Evolutionary conservation across 345 rosid genomes (phyloP).

Genomic region (Abelmoschus esculentus): DNA sequence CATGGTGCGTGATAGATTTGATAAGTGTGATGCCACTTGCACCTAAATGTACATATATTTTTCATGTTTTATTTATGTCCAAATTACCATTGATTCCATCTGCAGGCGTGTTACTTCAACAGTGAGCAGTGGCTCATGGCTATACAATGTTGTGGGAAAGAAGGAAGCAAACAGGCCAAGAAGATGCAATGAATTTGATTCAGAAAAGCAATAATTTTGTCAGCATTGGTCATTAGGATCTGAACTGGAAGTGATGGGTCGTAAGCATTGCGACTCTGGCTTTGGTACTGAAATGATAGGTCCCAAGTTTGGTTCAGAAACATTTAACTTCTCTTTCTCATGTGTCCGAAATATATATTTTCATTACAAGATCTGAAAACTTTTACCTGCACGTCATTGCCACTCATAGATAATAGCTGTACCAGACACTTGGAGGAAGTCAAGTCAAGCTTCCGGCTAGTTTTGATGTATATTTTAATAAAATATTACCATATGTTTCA

Average conservation of each 20-base stretch:
- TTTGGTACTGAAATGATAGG: neutral
- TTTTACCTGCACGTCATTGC: neutral
- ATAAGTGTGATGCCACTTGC: neutral
- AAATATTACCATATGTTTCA: too few species aligned
- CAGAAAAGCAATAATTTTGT: neutral
- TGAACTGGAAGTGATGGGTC: neutral
- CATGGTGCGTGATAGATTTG: neutral
- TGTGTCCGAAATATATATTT: neutral
- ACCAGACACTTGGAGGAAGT: too few species aligned
- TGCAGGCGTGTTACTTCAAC: neutral
- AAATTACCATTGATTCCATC: neutral
- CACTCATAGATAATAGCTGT: too few species aligned
- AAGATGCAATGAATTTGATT: neutral
- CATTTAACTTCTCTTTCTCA: neutral
- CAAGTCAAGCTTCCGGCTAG: too few species aligned
- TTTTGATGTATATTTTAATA: too few species aligned
- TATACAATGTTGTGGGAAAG: neutral
- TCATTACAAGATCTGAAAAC: neutral
- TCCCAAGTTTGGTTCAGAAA: neutral
- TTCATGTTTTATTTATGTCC: neutral
- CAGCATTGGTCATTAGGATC: neutral
- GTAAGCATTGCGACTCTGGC: neutral
- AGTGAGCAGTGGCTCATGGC: neutral
- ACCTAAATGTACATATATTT: neutral
- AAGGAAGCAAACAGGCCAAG: neutral